phyloP scores from a whole-genome alignment of 768 basidiomycete species.

The Xerocomellus dryophilus region DNA sequence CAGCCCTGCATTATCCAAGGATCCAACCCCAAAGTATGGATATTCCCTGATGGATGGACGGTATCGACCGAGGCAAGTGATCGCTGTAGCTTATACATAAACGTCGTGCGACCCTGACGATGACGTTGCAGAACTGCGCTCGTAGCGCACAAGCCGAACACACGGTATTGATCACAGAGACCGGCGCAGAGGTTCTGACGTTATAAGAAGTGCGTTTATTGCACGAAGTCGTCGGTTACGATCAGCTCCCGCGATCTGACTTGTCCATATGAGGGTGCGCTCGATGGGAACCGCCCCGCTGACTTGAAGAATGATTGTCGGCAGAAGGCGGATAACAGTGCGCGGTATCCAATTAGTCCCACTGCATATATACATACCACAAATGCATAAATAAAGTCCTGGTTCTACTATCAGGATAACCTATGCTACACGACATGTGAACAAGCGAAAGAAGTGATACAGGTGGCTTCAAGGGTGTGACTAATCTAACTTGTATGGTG shows the following conservation, averaged over 20 bases:
- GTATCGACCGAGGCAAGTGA: constrained; percentile 74
- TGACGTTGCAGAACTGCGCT: constrained; percentile 60
- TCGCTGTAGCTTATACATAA: not conserved
- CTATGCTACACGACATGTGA: constrained; percentile 13
- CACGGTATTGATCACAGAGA: constrained; percentile 79
- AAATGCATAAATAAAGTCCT: too few species aligned
- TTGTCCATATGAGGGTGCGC: not conserved
- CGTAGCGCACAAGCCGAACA: constrained; percentile 86
- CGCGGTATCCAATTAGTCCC: too few species aligned
- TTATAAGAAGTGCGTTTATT: constrained; percentile 17
- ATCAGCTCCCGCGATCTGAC: too few species aligned
- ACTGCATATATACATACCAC: too few species aligned
- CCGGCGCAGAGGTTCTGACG: constrained; percentile 78
- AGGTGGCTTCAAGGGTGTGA: not conserved
- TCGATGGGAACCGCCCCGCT: too few species aligned
- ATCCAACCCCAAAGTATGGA: constrained; percentile 58
- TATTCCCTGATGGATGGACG: constrained; percentile 93
- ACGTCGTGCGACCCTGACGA: not conserved
- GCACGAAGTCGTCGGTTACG: not conserved
- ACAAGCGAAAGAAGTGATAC: not conserved
- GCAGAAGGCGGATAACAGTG: too few species aligned
- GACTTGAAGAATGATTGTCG: too few species aligned
- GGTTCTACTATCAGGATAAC: not conserved
- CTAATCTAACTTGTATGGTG: too few species aligned
- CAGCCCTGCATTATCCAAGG: constrained; percentile 82